phyloP scores from a whole-genome alignment of 2,329 filamentous ascomycete genomes.

The Zymoseptoria crescenta region DNA sequence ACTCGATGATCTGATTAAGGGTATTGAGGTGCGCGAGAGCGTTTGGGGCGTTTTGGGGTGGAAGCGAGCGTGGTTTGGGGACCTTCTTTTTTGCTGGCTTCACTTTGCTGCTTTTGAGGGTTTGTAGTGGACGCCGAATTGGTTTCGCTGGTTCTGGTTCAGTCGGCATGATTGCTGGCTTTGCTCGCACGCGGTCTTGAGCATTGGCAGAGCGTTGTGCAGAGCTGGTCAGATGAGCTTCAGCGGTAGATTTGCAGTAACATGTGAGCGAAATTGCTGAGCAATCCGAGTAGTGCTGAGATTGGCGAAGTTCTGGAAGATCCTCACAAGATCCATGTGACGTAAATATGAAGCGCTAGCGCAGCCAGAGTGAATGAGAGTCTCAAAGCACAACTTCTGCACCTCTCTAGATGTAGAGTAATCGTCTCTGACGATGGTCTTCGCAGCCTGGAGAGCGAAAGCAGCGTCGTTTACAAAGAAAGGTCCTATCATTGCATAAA shows the following conservation, averaged over 20 bases:
- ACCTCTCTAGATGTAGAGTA: not conserved
- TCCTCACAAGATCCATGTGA: not conserved
- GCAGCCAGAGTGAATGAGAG: not conserved
- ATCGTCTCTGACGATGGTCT: too few species aligned
- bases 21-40: not conserved
- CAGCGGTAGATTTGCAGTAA: not conserved
- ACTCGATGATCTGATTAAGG: constrained; percentile 5
- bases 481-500: too few species aligned
- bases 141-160: not conserved
- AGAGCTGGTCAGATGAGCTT: not conserved
- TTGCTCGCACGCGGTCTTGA: not conserved
- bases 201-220: not conserved
- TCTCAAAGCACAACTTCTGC: not conserved
- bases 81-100: not conserved
- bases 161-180: not conserved
- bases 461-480: too few species aligned
- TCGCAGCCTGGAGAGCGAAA: too few species aligned
- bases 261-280: not conserved
- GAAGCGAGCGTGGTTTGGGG: not conserved
- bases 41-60: not conserved
- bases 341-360: not conserved
- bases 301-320: not conserved
- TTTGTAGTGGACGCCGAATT: not conserved
- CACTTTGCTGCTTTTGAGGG: not conserved
- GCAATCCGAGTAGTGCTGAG: not conserved